Conservation (phyloP, 1,284 basidiomycete genomes). For the Ganoderma leucocontextum region DNA sequence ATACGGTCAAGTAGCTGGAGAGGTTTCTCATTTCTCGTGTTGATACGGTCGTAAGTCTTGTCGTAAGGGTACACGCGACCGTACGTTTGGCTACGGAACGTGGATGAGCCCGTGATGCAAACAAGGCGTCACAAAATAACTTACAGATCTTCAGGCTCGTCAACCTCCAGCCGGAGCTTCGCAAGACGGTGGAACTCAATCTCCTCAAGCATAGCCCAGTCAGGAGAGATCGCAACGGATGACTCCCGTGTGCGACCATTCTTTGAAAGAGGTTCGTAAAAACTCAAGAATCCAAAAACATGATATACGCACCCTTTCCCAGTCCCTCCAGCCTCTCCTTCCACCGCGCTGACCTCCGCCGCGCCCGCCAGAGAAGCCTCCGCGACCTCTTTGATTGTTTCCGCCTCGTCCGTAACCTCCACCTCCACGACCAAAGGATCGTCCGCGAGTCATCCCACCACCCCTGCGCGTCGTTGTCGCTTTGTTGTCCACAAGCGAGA, state of each 20-base stretch:
- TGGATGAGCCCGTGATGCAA: slow-evolving; percentile 15
- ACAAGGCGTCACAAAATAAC: slow-evolving; percentile 40
- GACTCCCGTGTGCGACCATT: slow-evolving; percentile 92
- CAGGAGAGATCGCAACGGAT: slow-evolving; percentile 90
- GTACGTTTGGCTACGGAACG: slow-evolving; percentile 73
- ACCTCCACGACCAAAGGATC: slow-evolving; percentile 56
- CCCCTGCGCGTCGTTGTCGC: slow-evolving; percentile 70
- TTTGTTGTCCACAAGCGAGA: slow-evolving; percentile 96
- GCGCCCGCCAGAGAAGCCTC: slow-evolving; percentile 47
- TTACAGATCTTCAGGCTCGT: slow-evolving; percentile 88
- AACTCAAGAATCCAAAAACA: background rate
- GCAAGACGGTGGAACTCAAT: slow-evolving; percentile 95
- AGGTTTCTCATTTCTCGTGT: slow-evolving; percentile 90
- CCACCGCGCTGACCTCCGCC: slow-evolving; percentile 66
- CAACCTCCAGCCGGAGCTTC: slow-evolving; percentile 93
- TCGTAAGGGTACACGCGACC: slow-evolving; percentile 95
- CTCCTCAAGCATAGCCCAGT: slow-evolving; percentile 96
- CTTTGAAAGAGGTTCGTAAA: slow-evolving; percentile 48
- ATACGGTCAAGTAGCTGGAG: slow-evolving; percentile 94
- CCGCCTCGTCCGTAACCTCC: slow-evolving; percentile 51
- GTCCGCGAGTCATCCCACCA: slow-evolving; percentile 66
- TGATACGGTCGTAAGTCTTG: slow-evolving; percentile 95
- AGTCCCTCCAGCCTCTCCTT: slow-evolving; percentile 89
- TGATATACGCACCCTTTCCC: slow-evolving; percentile 82
- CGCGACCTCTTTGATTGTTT: slow-evolving; percentile 53